Percentiles rank a stretch among this genome's conserved stretches.
These are phyloP conservation scores for Aspergillus bombycis DNA, from an alignment of 2,329 filamentous ascomycete species.

Conservation along the genomic window DNA sequence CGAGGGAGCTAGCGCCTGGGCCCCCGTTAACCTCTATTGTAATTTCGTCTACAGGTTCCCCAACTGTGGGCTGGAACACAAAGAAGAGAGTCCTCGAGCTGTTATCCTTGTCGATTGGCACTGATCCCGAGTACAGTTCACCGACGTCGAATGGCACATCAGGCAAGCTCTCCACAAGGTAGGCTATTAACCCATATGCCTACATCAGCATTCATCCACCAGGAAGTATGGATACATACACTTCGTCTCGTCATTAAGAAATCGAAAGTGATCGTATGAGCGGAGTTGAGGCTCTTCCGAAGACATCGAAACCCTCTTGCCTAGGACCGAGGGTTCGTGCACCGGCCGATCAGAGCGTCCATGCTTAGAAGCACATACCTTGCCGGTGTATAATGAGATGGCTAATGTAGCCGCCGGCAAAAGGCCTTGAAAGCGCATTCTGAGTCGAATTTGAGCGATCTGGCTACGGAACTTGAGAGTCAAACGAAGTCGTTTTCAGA, in stretches of 20 bases:
- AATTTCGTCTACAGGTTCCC: slow-evolving; percentile 47
- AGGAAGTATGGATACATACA: slow-evolving; percentile 21
- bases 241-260: slow-evolving; percentile 29
- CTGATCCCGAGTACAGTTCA: slow-evolving; percentile 52
- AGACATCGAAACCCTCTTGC: slow-evolving; percentile 21
- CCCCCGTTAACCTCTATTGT: slow-evolving; percentile 57
- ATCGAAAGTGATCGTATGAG: slow-evolving; percentile 29
- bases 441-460: neutral
- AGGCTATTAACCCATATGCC: slow-evolving; percentile 46
- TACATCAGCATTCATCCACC: neutral
- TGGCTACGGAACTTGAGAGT: neutral
- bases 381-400: slow-evolving; percentile 24
- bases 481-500: neutral
- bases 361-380: slow-evolving; percentile 25
- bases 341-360: slow-evolving; percentile 30
- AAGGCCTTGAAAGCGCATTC: slow-evolving; percentile 32
- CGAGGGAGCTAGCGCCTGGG: slow-evolving; percentile 61
- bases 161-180: slow-evolving; percentile 68
- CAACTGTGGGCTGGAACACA: slow-evolving; percentile 52
- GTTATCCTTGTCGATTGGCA: slow-evolving; percentile 57
- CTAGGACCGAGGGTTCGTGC: slow-evolving; percentile 27
- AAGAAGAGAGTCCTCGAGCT: slow-evolving; percentile 51
- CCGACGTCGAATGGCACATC: slow-evolving; percentile 71
- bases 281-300: slow-evolving; percentile 15
- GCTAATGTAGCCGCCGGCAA: slow-evolving; percentile 28